Conservation (phyloP, 2,329 filamentous ascomycete genomes). For the Neofusicoccum sp. region DNA sequence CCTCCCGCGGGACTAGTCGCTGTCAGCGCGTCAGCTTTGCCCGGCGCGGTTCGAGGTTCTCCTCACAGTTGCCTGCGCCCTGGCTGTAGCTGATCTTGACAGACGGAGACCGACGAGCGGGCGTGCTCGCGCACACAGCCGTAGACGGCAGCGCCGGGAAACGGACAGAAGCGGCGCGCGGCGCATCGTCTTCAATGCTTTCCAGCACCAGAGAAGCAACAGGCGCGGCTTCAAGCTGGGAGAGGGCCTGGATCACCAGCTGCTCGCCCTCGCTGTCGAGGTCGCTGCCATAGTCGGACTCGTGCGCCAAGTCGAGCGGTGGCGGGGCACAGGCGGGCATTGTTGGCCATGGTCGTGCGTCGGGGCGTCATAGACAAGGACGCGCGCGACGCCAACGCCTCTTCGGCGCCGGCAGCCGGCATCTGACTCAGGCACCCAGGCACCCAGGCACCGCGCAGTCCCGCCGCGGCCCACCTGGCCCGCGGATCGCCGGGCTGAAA, state of each 20-base stretch:
- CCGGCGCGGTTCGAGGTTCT: neutral
- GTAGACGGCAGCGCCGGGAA: neutral
- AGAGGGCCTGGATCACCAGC: slow-evolving; percentile 52
- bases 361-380: slow-evolving; percentile 7
- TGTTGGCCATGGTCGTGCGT: neutral
- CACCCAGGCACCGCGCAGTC: neutral
- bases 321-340: neutral
- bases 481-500: slow-evolving; percentile 13
- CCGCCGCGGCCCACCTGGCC: neutral
- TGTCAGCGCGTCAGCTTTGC: slow-evolving; percentile 40
- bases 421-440: neutral
- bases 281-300: slow-evolving; percentile 61
- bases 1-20: slow-evolving; percentile 33
- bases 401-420: neutral
- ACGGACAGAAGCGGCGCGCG: neutral
- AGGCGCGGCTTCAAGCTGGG: slow-evolving; percentile 40
- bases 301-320: neutral
- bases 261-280: slow-evolving; percentile 58
- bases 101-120: slow-evolving; percentile 22
- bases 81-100: slow-evolving; percentile 46
- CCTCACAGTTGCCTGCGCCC: slow-evolving; percentile 33
- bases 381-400: neutral
- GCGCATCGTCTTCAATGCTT: slow-evolving; percentile 25
- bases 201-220: slow-evolving; percentile 27
- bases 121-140: neutral